Evolutionary conservation across 768 basidiomycete species (phyloP), one percentile per base, ranked within the genome.

Genomic region (Russula earlei): DNA sequence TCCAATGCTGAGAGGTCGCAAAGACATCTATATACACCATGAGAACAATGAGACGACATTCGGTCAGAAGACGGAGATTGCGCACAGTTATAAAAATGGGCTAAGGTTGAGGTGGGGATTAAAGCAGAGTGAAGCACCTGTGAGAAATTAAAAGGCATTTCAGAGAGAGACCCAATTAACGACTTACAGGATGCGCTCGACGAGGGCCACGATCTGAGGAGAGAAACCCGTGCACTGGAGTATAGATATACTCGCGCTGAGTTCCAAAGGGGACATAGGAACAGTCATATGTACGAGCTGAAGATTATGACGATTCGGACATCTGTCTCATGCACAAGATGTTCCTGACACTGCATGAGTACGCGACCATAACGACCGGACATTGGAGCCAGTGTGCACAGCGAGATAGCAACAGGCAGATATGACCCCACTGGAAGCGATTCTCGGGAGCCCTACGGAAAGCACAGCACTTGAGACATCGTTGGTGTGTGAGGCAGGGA

Each of bases 381-480:
- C n/a, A n/a, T 29, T 20, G 38, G 31, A 31, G 19, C 31, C 22
- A 34, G 4, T 6, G 31, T 12, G 25, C 45, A 20, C 45, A 36
- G 34, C 14, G 33, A 52, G 22, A 48, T 10, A n/a, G 37, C 19
- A 25, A 57, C 45, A 42, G 22, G 36, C 40, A 41, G 45, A 19
- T 15, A n/a, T 25, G 19, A 33, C 24, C 11, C 5, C 12, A 22
- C 14, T 17, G 29, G 43, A 34, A 52, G 38, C 50, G 38, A 22
- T 27, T 22, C 22, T 48, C 51, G 56, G 50, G 38, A 47, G 15
- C 9, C 3, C 1, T 1, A 9, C 56, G 56, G 56, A 57, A 48
- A 42, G 51, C 56, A 57, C 51, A 41, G 56, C 51, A 47, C 15
- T 47, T 17, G n/a, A n/a, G 1, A 20, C 22, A 24, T 47, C 37